Percentiles rank a stretch among this genome's conserved stretches.
Conservation (phyloP, 2,329 filamentous ascomycete species). For the Clathrospora elynae region DNA sequence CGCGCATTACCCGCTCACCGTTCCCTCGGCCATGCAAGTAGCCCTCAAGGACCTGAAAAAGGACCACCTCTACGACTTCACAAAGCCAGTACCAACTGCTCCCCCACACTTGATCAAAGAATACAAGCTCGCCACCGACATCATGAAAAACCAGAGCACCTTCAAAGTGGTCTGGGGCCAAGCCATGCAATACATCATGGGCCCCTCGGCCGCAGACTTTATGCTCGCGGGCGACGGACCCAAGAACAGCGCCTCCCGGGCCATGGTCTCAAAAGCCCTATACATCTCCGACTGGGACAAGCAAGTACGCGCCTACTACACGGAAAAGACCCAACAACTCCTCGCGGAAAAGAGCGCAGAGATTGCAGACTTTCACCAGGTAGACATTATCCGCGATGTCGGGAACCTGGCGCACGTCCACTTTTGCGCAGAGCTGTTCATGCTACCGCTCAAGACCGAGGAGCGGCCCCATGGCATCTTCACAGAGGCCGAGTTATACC, state of each 20-base stretch:
- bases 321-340: constrained; percentile 64
- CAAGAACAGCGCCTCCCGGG: constrained; percentile 38
- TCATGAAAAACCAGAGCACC: constrained; percentile 64
- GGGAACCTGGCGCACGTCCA: constrained; percentile 61
- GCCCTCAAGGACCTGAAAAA: constrained; percentile 72
- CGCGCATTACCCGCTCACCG: constrained; percentile 75
- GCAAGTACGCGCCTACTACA: constrained; percentile 72
- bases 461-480: constrained; percentile 58
- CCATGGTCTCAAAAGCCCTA: constrained; percentile 58
- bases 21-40: constrained; percentile 72
- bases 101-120: constrained; percentile 61
- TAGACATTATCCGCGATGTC: constrained; percentile 70
- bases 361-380: constrained; percentile 65
- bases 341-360: constrained; percentile 68
- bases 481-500: constrained; percentile 60
- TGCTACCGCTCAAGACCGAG: constrained; percentile 60
- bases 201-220: constrained; percentile 60
- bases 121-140: constrained; percentile 65
- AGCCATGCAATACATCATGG: constrained; percentile 67
- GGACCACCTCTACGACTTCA: constrained; percentile 71
- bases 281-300: constrained; percentile 66
- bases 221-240: constrained; percentile 55
- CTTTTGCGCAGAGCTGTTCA: constrained; percentile 61
- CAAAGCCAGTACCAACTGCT: constrained; percentile 59
- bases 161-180: constrained; percentile 71